These are phyloP conservation scores for Penicillium sclerotiorum DNA, from an alignment of 2,329 filamentous ascomycete genomes.

Conservation along the genomic window DNA sequence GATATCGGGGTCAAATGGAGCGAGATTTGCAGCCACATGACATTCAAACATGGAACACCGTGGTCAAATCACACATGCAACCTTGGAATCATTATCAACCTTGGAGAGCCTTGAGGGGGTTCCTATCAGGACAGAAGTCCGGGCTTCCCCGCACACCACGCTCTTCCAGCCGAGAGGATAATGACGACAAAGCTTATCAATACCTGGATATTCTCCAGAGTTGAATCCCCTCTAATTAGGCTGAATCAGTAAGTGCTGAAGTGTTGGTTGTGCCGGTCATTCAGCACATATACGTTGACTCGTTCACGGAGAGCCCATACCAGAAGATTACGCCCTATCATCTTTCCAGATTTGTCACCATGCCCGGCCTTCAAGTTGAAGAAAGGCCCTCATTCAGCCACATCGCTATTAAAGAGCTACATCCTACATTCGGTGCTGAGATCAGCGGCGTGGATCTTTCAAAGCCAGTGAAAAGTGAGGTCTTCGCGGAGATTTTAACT, in stretches of 20 bases:
- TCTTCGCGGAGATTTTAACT: conserved; percentile 39
- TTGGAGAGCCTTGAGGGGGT: background rate
- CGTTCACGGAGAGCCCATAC: too few relatives aligned
- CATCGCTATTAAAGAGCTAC: conserved; percentile 37
- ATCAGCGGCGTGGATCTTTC: conserved; percentile 42
- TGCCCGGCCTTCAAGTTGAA: conserved; percentile 45
- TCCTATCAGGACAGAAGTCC: conserved; percentile 15
- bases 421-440: conserved; percentile 43
- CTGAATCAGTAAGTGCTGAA: too few relatives aligned
- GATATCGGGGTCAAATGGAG: too few relatives aligned
- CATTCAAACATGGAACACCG: too few relatives aligned
- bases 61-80: too few relatives aligned
- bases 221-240: too few relatives aligned
- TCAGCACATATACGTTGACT: too few relatives aligned
- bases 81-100: too few relatives aligned
- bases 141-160: conserved; percentile 18
- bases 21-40: too few relatives aligned
- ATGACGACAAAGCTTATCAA: background rate
- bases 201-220: background rate
- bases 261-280: too few relatives aligned
- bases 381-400: conserved; percentile 30
- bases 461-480: conserved; percentile 32
- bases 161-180: conserved; percentile 12
- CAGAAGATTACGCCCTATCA: too few relatives aligned
- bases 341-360: conserved; percentile 22